Percentiles rank a stretch among this genome's conserved stretches.
phyloP scores from a whole-genome alignment of 192 early-diverging fungal genomes.

The Coemansia sp. region DNA sequence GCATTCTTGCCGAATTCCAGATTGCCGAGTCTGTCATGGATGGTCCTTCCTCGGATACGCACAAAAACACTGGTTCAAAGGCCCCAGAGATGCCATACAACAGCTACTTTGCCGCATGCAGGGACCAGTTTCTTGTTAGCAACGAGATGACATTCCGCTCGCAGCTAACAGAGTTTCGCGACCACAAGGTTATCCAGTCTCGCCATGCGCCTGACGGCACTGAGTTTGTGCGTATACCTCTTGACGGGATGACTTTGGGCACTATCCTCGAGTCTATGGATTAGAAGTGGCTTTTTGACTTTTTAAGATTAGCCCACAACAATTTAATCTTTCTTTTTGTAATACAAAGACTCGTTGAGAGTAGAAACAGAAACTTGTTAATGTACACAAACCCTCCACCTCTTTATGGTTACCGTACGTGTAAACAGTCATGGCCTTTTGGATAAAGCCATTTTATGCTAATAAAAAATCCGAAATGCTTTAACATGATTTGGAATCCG shows the following conservation, averaged over 20 bases:
- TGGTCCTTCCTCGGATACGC: slow-evolving; percentile 16
- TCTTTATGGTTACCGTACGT: neutral
- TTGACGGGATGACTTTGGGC: slow-evolving; percentile 64
- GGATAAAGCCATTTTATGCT: neutral
- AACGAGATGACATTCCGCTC: slow-evolving; percentile 84
- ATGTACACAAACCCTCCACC: slow-evolving; percentile 3
- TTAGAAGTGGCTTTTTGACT: slow-evolving; percentile 6
- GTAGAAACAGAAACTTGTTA: neutral
- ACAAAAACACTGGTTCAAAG: slow-evolving; percentile 35
- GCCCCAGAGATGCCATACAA: slow-evolving; percentile 61
- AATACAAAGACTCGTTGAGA: neutral
- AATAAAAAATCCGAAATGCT: no score
- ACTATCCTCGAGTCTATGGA: slow-evolving; percentile 71
- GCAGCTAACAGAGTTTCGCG: slow-evolving; percentile 90
- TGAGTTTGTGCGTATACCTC: slow-evolving; percentile 58
- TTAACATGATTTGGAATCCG: no score
- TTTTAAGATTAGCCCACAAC: neutral
- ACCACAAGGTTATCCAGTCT: slow-evolving; percentile 83
- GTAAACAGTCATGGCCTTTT: neutral
- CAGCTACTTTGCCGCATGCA: slow-evolving; percentile 68
- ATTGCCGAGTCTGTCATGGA: slow-evolving; percentile 55
- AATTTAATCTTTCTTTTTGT: neutral
- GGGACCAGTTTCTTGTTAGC: slow-evolving; percentile 81
- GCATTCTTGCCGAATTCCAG: slow-evolving; percentile 82
- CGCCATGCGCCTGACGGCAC: slow-evolving; percentile 49